Evolutionary conservation across 768 basidiomycete genomes (phyloP).

Genomic region (Pulveroboletus sp.): DNA sequence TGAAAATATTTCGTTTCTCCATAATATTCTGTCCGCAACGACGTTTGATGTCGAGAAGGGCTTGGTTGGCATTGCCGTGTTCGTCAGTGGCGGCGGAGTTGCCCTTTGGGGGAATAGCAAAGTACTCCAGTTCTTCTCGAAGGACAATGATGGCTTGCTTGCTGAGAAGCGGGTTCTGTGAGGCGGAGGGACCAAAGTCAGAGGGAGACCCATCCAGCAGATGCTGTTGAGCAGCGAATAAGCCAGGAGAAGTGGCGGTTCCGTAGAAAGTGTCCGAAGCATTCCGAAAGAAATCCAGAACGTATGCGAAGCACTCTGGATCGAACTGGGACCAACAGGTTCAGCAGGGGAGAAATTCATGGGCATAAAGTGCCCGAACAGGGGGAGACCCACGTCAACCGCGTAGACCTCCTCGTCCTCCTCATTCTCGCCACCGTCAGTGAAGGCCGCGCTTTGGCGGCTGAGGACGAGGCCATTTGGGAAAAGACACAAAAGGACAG

Average conservation of each 20-base stretch:
- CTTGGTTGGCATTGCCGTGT: constrained; percentile 74
- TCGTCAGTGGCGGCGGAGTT: constrained; percentile 63
- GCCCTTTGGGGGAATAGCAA: constrained; percentile 83
- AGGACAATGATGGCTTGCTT: constrained; percentile 99
- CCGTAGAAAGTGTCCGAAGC: constrained; percentile 94
- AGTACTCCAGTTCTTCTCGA: constrained; percentile 97
- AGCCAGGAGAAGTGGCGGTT: constrained; percentile 62
- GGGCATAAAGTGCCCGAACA: constrained; percentile 4
- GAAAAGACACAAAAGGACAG: constrained; percentile 91
- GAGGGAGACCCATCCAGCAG: constrained; percentile 62
- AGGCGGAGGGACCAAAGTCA: constrained; percentile 57
- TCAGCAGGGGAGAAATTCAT: not conserved
- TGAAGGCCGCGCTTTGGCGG: constrained; percentile 73
- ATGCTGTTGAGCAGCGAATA: constrained; percentile 76
- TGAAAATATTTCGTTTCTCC: constrained; percentile 90
- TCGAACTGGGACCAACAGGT: constrained; percentile 68
- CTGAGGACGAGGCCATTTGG: constrained; percentile 95
- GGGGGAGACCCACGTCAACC: constrained; percentile 76
- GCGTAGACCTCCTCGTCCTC: constrained; percentile 91
- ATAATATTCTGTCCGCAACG: constrained; percentile 85
- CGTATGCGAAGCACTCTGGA: constrained; percentile 92
- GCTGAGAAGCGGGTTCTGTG: constrained; percentile 86
- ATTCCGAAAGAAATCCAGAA: constrained; percentile 85
- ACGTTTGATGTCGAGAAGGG: constrained; percentile 76
- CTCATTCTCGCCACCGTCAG: constrained; percentile 68